Evolutionary conservation across 371 early-diverging fungal genomes (phyloP).

Genomic region (Ordospora colligata): DNA sequence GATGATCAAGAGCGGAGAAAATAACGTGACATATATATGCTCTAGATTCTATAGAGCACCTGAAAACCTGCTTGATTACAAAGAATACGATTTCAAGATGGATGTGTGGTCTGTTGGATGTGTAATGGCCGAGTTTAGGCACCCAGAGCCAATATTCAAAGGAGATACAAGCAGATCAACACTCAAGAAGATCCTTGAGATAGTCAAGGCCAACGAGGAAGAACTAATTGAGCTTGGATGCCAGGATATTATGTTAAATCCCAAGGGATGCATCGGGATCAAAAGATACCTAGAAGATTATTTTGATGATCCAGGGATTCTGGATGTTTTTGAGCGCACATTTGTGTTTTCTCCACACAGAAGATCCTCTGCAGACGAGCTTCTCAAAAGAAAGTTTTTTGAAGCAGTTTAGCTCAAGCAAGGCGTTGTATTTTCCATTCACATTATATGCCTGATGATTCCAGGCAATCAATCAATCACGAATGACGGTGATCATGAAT

Average conservation of each 20-base stretch:
- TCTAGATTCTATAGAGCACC: conserved; percentile 95
- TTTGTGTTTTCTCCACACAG: conserved; percentile 24
- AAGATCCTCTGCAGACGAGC: conserved; percentile 11
- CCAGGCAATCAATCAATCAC: too few species aligned
- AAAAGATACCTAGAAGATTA: conserved; percentile 21
- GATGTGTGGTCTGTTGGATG: conserved; percentile 55
- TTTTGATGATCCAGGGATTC: conserved; percentile 1
- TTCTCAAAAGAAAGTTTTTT: conserved; percentile 8
- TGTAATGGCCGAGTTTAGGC: conserved; percentile 21
- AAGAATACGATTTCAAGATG: conserved; percentile 77
- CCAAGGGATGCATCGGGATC: conserved; percentile 8
- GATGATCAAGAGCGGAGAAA: conserved; percentile 75
- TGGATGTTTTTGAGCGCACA: conserved; percentile 14
- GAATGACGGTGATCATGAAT: too few species aligned
- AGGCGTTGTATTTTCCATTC: neutral
- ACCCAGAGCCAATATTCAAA: conserved; percentile 12
- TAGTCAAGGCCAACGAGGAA: neutral
- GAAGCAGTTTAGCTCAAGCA: neutral
- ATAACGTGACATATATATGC: conserved; percentile 91
- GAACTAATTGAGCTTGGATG: neutral
- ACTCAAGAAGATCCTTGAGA: conserved; percentile 4
- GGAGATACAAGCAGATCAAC: conserved; percentile 17
- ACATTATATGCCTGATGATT: too few species aligned
- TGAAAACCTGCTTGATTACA: conserved; percentile 88
- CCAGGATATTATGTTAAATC: neutral